phyloP scores from a whole-genome alignment of 148 eudicot genomes.

The Camellia lanceoleosa region DNA sequence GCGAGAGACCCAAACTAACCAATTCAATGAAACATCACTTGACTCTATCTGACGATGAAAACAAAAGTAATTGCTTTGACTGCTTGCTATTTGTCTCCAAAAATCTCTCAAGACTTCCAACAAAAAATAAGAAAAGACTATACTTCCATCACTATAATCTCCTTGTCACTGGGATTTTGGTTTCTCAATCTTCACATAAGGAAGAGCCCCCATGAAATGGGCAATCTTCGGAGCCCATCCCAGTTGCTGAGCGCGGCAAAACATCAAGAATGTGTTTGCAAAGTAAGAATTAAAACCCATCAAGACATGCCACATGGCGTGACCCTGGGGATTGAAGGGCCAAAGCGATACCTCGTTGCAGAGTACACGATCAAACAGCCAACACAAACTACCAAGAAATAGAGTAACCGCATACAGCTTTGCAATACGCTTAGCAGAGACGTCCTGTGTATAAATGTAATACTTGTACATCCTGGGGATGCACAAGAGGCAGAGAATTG shows the following conservation, averaged over 20 bases:
- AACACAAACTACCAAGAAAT: slow-evolving; percentile 55
- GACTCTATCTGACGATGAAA: slow-evolving; percentile 3
- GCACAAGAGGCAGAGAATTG: slow-evolving; percentile 86
- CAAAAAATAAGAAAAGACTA: not conserved
- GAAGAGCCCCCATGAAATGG: slow-evolving; percentile 57
- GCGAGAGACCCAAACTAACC: not conserved
- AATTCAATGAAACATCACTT: not conserved
- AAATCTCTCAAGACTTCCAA: not conserved
- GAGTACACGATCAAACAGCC: slow-evolving; percentile 69
- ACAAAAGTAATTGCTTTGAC: not conserved
- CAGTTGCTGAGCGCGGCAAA: slow-evolving; percentile 85
- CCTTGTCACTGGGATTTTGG: slow-evolving; percentile 66
- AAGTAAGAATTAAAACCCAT: slow-evolving; percentile 86
- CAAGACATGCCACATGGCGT: slow-evolving; percentile 83
- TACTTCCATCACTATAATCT: not conserved
- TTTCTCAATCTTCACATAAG: slow-evolving; percentile 79
- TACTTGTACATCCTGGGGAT: slow-evolving; percentile 96
- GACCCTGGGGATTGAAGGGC: slow-evolving; percentile 87
- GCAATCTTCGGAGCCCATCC: slow-evolving; percentile 71
- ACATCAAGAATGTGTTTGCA: slow-evolving; percentile 92
- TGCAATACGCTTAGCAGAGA: slow-evolving; percentile 67
- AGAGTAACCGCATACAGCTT: slow-evolving; percentile 59
- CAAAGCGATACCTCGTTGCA: slow-evolving; percentile 59
- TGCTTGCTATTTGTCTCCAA: not conserved
- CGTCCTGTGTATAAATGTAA: slow-evolving; percentile 62